A percentile compares a stretch with the other conserved stretches of the same genome.
Conservation (phyloP, 2,329 filamentous ascomycete species). For the Claviceps capensis region DNA sequence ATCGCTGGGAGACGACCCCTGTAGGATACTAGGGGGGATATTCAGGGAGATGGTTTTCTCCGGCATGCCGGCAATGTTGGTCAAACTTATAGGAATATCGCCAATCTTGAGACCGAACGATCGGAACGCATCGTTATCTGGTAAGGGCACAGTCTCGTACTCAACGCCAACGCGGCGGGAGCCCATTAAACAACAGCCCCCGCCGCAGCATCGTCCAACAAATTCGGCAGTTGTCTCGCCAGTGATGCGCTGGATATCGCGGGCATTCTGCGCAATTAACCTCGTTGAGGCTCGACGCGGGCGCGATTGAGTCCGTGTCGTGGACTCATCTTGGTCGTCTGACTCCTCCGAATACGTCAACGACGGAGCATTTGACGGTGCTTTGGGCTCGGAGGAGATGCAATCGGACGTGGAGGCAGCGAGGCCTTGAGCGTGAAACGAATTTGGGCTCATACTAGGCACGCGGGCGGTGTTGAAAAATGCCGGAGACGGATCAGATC, state of each 20-base stretch:
- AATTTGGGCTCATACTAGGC: conserved; percentile 17
- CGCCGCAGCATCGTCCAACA: conserved; percentile 50
- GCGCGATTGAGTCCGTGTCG: conserved; percentile 30
- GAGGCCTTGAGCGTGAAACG: conserved; percentile 24
- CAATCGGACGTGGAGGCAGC: conserved; percentile 26
- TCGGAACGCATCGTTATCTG: conserved; percentile 75
- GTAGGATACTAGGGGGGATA: conserved; percentile 30
- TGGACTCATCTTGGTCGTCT: conserved; percentile 41
- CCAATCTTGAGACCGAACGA: conserved; percentile 66
- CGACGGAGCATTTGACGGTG: conserved; percentile 43
- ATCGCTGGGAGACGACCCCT: conserved; percentile 30
- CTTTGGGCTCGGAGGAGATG: conserved; percentile 29
- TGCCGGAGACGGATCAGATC: not conserved
- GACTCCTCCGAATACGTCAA: conserved; percentile 51
- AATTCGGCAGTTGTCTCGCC: conserved; percentile 49
- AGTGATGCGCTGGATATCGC: conserved; percentile 49
- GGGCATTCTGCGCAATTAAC: conserved; percentile 49
- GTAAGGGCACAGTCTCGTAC: conserved; percentile 41
- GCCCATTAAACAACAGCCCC: conserved; percentile 45
- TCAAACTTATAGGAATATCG: conserved; percentile 59
- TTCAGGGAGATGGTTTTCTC: conserved; percentile 61
- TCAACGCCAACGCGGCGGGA: conserved; percentile 31
- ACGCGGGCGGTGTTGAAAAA: not conserved
- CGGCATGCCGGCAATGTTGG: conserved; percentile 57
- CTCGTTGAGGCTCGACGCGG: conserved; percentile 55